Percentiles rank a stretch among this genome's conserved stretches.
Conservation (phyloP, 164 flowering plant species). For the Vitis labrusca region DNA sequence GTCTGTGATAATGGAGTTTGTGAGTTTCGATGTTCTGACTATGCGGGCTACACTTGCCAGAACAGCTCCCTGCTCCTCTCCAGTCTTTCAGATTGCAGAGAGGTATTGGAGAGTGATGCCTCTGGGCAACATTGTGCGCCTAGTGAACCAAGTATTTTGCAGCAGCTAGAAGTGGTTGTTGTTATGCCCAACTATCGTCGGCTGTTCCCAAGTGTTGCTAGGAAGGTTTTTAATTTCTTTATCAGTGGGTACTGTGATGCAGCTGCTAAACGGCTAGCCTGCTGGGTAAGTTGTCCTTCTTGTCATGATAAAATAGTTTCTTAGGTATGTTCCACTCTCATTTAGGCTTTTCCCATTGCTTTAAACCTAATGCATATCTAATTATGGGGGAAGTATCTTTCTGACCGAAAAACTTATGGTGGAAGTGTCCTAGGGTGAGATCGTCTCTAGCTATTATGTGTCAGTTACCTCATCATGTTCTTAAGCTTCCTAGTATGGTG, state of each 20-base stretch:
- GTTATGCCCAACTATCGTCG: constrained; percentile 92
- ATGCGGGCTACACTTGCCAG: constrained; percentile 97
- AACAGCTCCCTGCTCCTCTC: constrained; percentile 81
- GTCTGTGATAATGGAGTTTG: constrained; percentile 96
- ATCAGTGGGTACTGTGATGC: constrained; percentile 74
- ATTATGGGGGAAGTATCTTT: neutral
- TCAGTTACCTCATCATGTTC: no score
- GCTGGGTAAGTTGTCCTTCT: constrained; percentile 71
- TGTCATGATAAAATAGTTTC: neutral
- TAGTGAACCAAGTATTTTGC: constrained; percentile 77
- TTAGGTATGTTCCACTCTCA: neutral
- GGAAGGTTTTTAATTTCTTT: constrained; percentile 67
- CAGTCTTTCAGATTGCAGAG: constrained; percentile 75
- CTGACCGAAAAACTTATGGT: neutral
- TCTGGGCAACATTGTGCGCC: constrained; percentile 96
- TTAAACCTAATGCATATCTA: no score
- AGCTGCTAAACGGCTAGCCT: constrained; percentile 93
- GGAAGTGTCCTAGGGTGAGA: no score
- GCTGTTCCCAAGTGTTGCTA: constrained; percentile 74
- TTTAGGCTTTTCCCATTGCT: neutral
- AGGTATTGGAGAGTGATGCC: constrained; percentile 65
- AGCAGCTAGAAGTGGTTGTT: constrained; percentile 95
- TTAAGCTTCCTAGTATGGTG: no score
- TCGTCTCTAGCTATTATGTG: no score
- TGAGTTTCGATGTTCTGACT: constrained; percentile 98